Evolutionary conservation across 2,329 filamentous ascomycete species (phyloP).

Genomic region (Claviceps sp.): DNA sequence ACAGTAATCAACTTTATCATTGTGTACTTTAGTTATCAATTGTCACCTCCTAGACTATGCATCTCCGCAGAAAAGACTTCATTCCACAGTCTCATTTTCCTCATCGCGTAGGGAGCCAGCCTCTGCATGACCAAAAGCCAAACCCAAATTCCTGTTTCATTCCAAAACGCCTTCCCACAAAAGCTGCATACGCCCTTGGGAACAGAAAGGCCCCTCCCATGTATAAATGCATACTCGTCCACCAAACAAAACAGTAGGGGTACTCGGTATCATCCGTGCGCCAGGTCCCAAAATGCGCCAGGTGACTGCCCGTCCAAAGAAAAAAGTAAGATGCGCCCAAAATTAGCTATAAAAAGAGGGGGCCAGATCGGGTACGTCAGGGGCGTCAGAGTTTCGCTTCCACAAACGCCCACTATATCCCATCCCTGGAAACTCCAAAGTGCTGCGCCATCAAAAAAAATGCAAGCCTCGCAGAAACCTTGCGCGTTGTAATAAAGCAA

Average conservation of each 20-base stretch:
- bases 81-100: too few species aligned
- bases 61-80: too few species aligned
- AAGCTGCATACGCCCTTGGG: not conserved
- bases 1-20: too few species aligned
- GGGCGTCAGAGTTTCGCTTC: not conserved
- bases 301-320: too few species aligned
- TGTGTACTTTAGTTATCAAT: too few species aligned
- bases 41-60: too few species aligned
- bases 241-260: not conserved
- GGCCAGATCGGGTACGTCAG: not conserved
- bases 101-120: too few species aligned
- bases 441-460: not conserved
- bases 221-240: not conserved
- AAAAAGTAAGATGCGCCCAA: not conserved
- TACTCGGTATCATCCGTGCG: not conserved
- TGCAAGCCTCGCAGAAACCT: not conserved
- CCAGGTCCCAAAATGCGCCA: not conserved
- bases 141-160: not conserved
- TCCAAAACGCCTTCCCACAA: slow-evolving; percentile 1
- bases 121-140: not conserved
- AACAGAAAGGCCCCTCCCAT: not conserved
- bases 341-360: not conserved
- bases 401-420: not conserved
- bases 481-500: not conserved
- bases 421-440: not conserved